Evolutionary conservation across 2,329 filamentous ascomycete species (phyloP).

Genomic region (Daldinia eschscholtzii): DNA sequence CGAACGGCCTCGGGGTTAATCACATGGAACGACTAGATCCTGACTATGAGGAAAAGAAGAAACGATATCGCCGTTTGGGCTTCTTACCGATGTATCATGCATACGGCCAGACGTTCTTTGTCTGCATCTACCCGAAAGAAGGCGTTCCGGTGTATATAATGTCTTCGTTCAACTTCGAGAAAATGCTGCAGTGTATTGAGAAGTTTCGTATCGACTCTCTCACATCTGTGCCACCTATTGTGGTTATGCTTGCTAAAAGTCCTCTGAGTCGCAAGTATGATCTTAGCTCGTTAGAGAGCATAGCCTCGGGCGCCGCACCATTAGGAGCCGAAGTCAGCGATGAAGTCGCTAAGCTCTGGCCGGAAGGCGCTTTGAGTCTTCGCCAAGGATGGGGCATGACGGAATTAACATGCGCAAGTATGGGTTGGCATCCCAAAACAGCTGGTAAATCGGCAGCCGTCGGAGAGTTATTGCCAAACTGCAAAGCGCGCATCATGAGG

Average conservation of each 20-base stretch:
- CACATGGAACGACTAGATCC: slow-evolving; percentile 60
- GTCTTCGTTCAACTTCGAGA: slow-evolving; percentile 79
- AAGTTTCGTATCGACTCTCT: slow-evolving; percentile 76
- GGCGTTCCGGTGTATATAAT: slow-evolving; percentile 81
- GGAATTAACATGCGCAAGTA: slow-evolving; percentile 78
- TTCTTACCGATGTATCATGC: slow-evolving; percentile 85
- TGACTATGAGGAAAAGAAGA: slow-evolving; percentile 60
- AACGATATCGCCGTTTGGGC: slow-evolving; percentile 64
- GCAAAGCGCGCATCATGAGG: slow-evolving; percentile 74
- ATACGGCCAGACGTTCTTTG: slow-evolving; percentile 78
- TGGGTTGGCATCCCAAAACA: slow-evolving; percentile 71
- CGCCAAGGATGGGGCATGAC: slow-evolving; percentile 91
- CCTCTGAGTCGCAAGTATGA: slow-evolving; percentile 75
- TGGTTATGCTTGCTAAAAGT: slow-evolving; percentile 79
- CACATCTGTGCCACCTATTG: slow-evolving; percentile 78
- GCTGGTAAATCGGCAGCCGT: slow-evolving; percentile 61
- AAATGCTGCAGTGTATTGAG: slow-evolving; percentile 77
- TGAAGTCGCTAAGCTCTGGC: slow-evolving; percentile 71
- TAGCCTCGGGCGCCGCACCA: slow-evolving; percentile 78
- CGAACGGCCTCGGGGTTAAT: slow-evolving; percentile 75
- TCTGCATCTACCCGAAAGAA: slow-evolving; percentile 68
- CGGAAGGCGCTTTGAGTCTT: slow-evolving; percentile 52
- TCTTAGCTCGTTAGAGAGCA: slow-evolving; percentile 71
- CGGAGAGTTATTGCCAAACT: slow-evolving; percentile 77
- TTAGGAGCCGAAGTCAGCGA: slow-evolving; percentile 67